Base-by-base conservation (phyloP, 2,329 filamentous ascomycete genomes). In the Ophiosphaerella narmari region DNA sequence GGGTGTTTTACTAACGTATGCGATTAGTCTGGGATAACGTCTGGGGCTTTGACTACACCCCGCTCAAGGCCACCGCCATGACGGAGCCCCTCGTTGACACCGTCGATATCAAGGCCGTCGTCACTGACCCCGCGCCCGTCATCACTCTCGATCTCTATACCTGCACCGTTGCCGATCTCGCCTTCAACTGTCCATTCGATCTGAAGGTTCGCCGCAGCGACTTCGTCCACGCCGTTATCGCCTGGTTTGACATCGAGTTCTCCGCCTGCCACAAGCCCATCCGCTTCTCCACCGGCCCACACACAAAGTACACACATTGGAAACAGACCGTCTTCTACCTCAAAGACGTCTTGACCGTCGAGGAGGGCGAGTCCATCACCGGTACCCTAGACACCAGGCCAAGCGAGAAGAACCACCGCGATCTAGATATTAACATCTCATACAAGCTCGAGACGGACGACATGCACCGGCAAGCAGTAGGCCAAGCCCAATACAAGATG, bases 291-390 rank as follows among this genome's bases (percentile, higher is more conserved):
- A 99, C 94, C 14, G 94, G 94, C 18, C 94, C 94, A 24, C 94
- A 97, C 78, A 95, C 93, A 66, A 97, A 97, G 80, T 97, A 97
- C 80, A 99, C 94, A 14, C 94, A 99, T 83, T 99, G 94, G 94
- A 99, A 99, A 81, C 94, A 99, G 81, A 99, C 94, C 11, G 94
- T 99, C 56, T 97, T 99, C 80, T 99, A 99, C 79, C 82, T 99
- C 57, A 86, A 89, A 68, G 92, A 99, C 63, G 90, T 96, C 31
- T 80, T 99, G 59, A 97, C 92, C 14, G 91, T 96, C 33, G 88
- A 96, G 75, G 83, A 90, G 69, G 91, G 88, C 49, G 94, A 99
- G 80, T 81, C 84, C 67, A 82, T 99, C 52, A 77, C 79, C 52
- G 90, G 90, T 67, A 79, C 82, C 29, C 78, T 99, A 35, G 82